phyloP scores from a whole-genome alignment of 306 rosid species.

The Mucuna pruriens region DNA sequence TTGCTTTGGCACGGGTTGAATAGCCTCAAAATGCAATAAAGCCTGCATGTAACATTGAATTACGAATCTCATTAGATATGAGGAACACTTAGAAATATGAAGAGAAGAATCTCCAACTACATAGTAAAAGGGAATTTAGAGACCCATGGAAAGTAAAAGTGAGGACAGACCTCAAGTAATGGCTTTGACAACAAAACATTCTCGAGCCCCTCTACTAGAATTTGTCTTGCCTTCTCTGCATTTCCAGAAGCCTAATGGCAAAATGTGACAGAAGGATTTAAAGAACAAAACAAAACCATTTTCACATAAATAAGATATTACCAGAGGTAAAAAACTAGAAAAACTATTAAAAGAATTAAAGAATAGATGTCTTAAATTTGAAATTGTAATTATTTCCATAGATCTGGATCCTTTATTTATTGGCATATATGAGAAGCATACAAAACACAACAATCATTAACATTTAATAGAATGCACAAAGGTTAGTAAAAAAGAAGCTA shows the following conservation, averaged over 20 bases:
- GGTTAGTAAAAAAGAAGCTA: neutral
- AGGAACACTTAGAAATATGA: neutral
- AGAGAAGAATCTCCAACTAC: constrained; percentile 12
- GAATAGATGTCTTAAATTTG: neutral
- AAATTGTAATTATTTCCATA: neutral
- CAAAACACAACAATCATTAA: neutral
- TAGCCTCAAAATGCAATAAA: constrained; percentile 87
- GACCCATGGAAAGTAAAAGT: neutral
- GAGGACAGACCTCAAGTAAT: constrained; percentile 70
- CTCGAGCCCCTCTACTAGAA: constrained; percentile 79
- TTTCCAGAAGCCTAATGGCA: constrained; percentile 72
- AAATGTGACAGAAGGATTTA: constrained; percentile 21
- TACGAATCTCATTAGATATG: constrained; percentile 21
- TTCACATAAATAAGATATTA: neutral
- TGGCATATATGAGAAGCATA: neutral
- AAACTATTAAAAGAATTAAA: neutral
- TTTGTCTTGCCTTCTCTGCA: constrained; percentile 80
- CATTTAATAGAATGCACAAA: constrained; percentile 9
- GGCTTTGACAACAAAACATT: constrained; percentile 75
- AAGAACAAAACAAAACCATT: constrained; percentile 15
- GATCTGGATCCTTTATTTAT: constrained; percentile 5
- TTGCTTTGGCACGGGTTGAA: constrained; percentile 73
- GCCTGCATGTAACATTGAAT: constrained; percentile 60
- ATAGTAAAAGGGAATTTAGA: neutral
- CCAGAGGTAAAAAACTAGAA: neutral